Percentiles rank a stretch among this genome's conserved stretches.
Evolutionary conservation across 2,329 filamentous ascomycete species (phyloP).

Genomic region (Colletotrichum salicis): DNA sequence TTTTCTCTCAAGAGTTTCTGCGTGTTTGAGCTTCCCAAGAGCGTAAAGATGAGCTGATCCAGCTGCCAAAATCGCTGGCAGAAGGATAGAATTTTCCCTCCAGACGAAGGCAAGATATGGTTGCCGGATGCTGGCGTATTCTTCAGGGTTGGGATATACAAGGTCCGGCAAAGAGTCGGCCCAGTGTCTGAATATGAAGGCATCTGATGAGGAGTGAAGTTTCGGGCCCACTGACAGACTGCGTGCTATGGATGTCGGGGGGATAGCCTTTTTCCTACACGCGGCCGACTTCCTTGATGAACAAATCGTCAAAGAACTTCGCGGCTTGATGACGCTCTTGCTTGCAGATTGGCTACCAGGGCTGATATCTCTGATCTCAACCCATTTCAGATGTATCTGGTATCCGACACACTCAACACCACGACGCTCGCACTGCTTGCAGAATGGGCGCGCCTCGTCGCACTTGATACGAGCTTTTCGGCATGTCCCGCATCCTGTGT

Average conservation of each 20-base stretch:
- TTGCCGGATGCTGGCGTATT: slow-evolving; percentile 10
- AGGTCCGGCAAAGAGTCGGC: slow-evolving; percentile 11
- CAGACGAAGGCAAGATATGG: slow-evolving; percentile 23
- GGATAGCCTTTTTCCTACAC: neutral
- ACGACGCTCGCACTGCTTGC: slow-evolving; percentile 2
- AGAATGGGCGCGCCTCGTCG: slow-evolving; percentile 18
- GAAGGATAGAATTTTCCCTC: slow-evolving; percentile 9
- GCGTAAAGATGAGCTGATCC: slow-evolving; percentile 21
- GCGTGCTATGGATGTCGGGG: neutral
- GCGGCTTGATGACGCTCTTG: slow-evolving; percentile 7
- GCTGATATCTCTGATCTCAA: slow-evolving; percentile 10
- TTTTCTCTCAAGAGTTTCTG: slow-evolving; percentile 24
- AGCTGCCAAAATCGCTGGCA: slow-evolving; percentile 7
- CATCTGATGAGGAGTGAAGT: slow-evolving; percentile 11
- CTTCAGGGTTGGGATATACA: slow-evolving; percentile 22
- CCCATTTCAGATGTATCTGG: slow-evolving; percentile 23
- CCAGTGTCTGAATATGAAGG: slow-evolving; percentile 28
- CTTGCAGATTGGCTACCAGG: neutral
- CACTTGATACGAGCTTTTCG: slow-evolving; percentile 21
- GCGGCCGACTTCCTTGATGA: neutral
- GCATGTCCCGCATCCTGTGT: slow-evolving; percentile 14
- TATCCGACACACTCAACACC: slow-evolving; percentile 23
- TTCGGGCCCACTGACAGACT: neutral
- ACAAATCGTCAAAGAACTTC: neutral
- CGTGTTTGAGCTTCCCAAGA: neutral